These are phyloP conservation scores for Alternaria triticimaculans DNA, from an alignment of 2,329 filamentous ascomycete genomes.

Conservation along the genomic window DNA sequence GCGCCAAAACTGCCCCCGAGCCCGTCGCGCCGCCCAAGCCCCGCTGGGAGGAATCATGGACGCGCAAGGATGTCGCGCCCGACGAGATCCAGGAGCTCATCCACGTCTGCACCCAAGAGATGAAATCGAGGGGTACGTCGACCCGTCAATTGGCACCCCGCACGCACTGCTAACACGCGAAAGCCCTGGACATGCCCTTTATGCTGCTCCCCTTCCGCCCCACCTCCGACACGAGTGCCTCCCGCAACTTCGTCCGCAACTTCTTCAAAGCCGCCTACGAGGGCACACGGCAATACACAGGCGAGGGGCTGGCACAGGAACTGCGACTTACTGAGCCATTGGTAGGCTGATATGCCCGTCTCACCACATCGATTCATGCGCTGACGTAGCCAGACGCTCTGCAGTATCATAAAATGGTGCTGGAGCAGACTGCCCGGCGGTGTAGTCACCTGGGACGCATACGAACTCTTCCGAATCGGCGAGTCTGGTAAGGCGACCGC, in stretches of 20 bases:
- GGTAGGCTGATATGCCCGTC: constrained; percentile 61
- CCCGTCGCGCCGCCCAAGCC: constrained; percentile 66
- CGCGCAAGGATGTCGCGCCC: constrained; percentile 79
- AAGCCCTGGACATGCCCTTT: constrained; percentile 89
- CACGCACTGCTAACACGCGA: constrained; percentile 24
- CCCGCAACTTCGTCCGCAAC: constrained; percentile 89
- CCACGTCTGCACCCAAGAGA: constrained; percentile 82
- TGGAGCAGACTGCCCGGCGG: constrained; percentile 92
- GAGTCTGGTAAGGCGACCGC: constrained; percentile 73
- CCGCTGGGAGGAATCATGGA: constrained; percentile 87
- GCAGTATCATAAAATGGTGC: constrained; percentile 96
- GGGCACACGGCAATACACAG: constrained; percentile 63
- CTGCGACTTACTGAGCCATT: constrained; percentile 91
- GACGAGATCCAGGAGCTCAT: constrained; percentile 92
- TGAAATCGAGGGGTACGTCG: constrained; percentile 86
- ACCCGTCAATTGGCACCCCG: not conserved
- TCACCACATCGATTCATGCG: not conserved
- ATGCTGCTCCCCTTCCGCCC: constrained; percentile 93
- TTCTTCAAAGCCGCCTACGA: constrained; percentile 79
- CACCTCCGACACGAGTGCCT: constrained; percentile 87
- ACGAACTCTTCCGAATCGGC: constrained; percentile 93
- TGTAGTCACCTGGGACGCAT: constrained; percentile 95
- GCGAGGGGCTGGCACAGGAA: constrained; percentile 79
- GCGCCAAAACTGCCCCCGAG: constrained; percentile 37
- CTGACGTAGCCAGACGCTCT: constrained; percentile 71